These are phyloP conservation scores for Sphaceloma murrayae DNA, from an alignment of 2,329 filamentous ascomycete genomes.

Conservation along the genomic window DNA sequence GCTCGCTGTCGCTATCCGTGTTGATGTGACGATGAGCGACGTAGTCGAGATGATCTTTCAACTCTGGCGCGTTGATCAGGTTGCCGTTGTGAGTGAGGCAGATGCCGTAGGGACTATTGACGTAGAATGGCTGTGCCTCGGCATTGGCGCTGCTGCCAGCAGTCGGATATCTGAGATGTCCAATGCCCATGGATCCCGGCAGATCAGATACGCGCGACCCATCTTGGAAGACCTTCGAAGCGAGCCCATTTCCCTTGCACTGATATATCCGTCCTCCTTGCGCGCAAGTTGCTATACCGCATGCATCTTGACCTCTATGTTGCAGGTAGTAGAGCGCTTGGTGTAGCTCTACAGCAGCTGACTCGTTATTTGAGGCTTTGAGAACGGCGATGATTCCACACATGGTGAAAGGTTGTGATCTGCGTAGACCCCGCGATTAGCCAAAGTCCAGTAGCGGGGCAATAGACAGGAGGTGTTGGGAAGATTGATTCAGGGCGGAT, in stretches of 20 bases:
- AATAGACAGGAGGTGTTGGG: background rate
- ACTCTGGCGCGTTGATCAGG: constrained; percentile 65
- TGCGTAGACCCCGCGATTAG: constrained; percentile 17
- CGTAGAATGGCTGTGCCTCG: constrained; percentile 87
- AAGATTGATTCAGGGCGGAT: constrained; percentile 14
- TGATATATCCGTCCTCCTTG: constrained; percentile 73
- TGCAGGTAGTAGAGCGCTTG: constrained; percentile 33
- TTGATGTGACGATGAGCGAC: constrained; percentile 81
- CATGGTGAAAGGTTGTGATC: constrained; percentile 30
- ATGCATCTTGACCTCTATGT: constrained; percentile 76
- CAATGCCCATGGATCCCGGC: constrained; percentile 77
- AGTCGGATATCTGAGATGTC: constrained; percentile 81
- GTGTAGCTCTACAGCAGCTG: constrained; percentile 31
- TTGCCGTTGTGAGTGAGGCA: constrained; percentile 81
- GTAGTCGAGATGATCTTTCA: constrained; percentile 62
- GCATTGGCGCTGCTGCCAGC: constrained; percentile 74
- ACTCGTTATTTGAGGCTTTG: constrained; percentile 30
- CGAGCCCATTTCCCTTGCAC: constrained; percentile 85
- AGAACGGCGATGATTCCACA: constrained; percentile 45
- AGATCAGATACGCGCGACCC: constrained; percentile 63
- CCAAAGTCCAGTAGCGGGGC: constrained; percentile 5
- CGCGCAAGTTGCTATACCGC: constrained; percentile 68
- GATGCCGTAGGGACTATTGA: constrained; percentile 76
- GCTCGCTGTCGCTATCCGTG: constrained; percentile 78
- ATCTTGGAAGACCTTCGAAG: constrained; percentile 73